Evolutionary conservation across 176 grass and related monocot genomes (phyloP), one percentile per base, ranked within the genome.

Genomic region (Carex scoparia): DNA sequence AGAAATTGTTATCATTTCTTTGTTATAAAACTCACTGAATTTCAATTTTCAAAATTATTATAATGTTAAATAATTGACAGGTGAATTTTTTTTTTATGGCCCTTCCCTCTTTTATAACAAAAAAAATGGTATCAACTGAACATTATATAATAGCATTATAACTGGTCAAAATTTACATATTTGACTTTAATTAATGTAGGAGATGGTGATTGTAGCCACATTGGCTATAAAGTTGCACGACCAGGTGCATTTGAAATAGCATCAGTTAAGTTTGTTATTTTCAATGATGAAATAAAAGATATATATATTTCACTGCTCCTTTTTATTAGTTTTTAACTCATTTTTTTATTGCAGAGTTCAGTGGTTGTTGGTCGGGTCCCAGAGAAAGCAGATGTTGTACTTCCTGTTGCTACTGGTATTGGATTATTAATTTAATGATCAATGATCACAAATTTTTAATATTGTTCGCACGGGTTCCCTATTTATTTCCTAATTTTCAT

Each of bases 321-420:
- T 62, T 71, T 42, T 46, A 71, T 57, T 78, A 35, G 12, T 10
- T 46, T 31, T n/a, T 5, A 53, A 65, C 30, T 76, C 37, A 8
- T 6, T 16, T 31, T 68, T 37, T 32, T 56, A 56, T 19, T 79
- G 48, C 82, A 97, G 89, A 87, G 84, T 13, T 69, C 68, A n/a
- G 79, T 94, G 35, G 91, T 82, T 30, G 89, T 98, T 13, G 92
- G 95, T 0, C 92, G 95, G 7, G 72, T 93, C 5, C 67, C 90
- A 28, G 92, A 93, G 38, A 87, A 85, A 38, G 92, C 91, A 0
- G 92, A 94, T 87, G 84, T 98, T 10, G 95, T 94, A 53, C 75
- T 94, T 87, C 91, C 95, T 32, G 74, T 93, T 7, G 91, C 92
- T 27, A 94, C 95, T 84, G 89, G 91, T 93, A 83, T 13, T 33